Evolutionary conservation across 352 stramenopile species (phyloP).

Genomic region (Phytopythium montanum): DNA sequence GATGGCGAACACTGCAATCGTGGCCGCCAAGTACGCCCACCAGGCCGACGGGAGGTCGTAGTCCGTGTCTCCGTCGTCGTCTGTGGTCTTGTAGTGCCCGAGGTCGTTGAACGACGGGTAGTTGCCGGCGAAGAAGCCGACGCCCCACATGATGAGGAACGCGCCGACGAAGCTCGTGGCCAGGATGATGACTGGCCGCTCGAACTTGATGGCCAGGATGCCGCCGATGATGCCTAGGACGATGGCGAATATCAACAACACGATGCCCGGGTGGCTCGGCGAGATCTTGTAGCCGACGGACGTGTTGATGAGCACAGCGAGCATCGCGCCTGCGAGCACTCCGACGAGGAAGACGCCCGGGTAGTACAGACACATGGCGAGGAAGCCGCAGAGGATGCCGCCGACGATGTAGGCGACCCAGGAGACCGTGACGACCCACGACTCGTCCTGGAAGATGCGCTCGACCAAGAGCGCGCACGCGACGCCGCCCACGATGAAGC

Average conservation of each 20-base stretch:
- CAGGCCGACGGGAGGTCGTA: conserved; percentile 41
- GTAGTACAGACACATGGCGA: conserved; percentile 31
- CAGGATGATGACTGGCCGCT: conserved; percentile 50
- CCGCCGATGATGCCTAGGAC: conserved; percentile 31
- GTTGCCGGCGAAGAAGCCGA: conserved; percentile 53
- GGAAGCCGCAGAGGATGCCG: conserved; percentile 21
- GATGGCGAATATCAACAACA: conserved; percentile 46
- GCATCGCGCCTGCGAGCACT: conserved; percentile 17
- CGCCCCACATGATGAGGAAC: conserved; percentile 33
- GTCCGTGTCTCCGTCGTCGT: conserved; percentile 15
- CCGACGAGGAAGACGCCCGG: conserved; percentile 33
- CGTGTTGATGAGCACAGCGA: conserved; percentile 29
- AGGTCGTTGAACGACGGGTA: conserved; percentile 56
- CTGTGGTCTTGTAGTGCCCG: conserved; percentile 25
- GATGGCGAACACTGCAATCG: conserved; percentile 31
- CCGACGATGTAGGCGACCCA: conserved; percentile 37
- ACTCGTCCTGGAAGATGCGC: conserved; percentile 19
- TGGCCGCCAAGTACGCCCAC: conserved; percentile 50
- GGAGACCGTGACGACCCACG: conserved; percentile 29
- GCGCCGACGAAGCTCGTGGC: conserved; percentile 49
- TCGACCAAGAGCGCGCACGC: conserved; percentile 16
- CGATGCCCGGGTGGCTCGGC: conserved; percentile 25
- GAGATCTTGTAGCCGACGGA: conserved; percentile 24
- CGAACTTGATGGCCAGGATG: conserved; percentile 40
- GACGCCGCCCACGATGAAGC: conserved; percentile 22